phyloP scores from a whole-genome alignment of 208 protist genomes.

The Vickermania ingenoplastis region DNA sequence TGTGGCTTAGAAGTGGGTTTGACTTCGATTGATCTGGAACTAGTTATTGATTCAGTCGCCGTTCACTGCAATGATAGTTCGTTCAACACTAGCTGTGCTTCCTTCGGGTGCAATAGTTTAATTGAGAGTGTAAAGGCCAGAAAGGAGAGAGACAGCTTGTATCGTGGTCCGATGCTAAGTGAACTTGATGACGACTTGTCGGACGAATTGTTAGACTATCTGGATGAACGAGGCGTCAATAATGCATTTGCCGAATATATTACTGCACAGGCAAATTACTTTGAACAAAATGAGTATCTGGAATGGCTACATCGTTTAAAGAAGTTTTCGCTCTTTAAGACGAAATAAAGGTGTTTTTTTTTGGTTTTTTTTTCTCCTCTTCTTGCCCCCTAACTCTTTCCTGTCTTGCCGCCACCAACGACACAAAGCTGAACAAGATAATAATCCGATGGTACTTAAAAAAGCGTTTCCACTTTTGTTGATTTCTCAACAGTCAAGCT shows the following conservation, averaged over 20 bases:
- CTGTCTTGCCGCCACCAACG: too few relatives aligned
- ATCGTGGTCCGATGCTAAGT: conserved; percentile 73
- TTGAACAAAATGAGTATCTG: conserved; percentile 77
- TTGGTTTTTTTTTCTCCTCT: conserved; percentile 20
- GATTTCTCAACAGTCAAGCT: not conserved
- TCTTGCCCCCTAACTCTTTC: conserved; percentile 5
- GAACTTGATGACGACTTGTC: conserved; percentile 83
- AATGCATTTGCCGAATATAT: conserved; percentile 83
- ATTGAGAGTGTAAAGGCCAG: conserved; percentile 17
- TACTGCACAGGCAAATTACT: conserved; percentile 72
- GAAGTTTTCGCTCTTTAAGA: conserved; percentile 31
- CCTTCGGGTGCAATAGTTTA: not conserved
- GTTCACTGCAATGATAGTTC: conserved; percentile 41
- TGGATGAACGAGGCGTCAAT: conserved; percentile 80
- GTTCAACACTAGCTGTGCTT: conserved; percentile 10
- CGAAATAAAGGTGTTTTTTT: not conserved
- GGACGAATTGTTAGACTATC: conserved; percentile 80
- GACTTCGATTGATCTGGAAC: conserved; percentile 82
- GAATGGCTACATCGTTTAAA: conserved; percentile 65
- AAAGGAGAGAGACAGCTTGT: conserved; percentile 23
- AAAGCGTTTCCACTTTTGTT: conserved; percentile 8
- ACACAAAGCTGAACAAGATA: too few relatives aligned
- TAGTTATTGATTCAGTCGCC: conserved; percentile 74
- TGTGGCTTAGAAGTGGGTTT: conserved; percentile 69
- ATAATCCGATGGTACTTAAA: conserved; percentile 3